phyloP scores from a whole-genome alignment of 345 rosid species.

The Noccaea bulbosa region DNA sequence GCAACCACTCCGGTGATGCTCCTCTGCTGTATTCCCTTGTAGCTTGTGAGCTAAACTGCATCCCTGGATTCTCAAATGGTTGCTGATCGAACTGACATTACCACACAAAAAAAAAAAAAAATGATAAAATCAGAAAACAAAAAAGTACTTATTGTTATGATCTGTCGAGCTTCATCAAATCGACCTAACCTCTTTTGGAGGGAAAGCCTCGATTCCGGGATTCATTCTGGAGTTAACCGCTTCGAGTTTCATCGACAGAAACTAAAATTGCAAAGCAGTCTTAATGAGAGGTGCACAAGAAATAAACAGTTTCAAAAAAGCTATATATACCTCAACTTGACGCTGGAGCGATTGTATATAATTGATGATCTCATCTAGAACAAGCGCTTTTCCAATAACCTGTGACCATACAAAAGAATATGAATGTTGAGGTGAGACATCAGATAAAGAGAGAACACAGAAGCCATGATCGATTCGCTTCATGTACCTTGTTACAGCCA shows the following conservation, averaged over 20 bases:
- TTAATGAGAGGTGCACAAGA: background rate
- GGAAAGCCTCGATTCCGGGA: slow-evolving; percentile 68
- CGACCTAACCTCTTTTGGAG: slow-evolving; percentile 67
- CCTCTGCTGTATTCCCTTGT: slow-evolving; percentile 64
- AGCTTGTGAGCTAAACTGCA: slow-evolving; percentile 67
- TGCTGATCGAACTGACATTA: slow-evolving; percentile 68
- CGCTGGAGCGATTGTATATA: slow-evolving; percentile 86
- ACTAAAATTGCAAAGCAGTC: slow-evolving; percentile 52
- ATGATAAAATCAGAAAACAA: background rate
- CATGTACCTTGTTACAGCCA: slow-evolving; percentile 83
- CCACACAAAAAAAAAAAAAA: background rate
- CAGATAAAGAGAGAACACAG: background rate
- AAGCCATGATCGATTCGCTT: background rate
- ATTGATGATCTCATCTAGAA: slow-evolving; percentile 92
- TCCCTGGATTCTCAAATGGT: slow-evolving; percentile 55
- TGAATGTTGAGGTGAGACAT: background rate
- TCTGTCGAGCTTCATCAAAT: background rate
- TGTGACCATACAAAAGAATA: slow-evolving; percentile 47
- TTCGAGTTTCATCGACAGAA: slow-evolving; percentile 93
- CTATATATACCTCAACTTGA: slow-evolving; percentile 69
- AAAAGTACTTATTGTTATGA: background rate
- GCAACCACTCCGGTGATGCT: slow-evolving; percentile 90
- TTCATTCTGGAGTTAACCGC: slow-evolving; percentile 75
- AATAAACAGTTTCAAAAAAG: background rate
- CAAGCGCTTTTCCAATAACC: slow-evolving; percentile 93